phyloP scores from a whole-genome alignment of 306 rosid genomes.

The Quercus aquifolioides region DNA sequence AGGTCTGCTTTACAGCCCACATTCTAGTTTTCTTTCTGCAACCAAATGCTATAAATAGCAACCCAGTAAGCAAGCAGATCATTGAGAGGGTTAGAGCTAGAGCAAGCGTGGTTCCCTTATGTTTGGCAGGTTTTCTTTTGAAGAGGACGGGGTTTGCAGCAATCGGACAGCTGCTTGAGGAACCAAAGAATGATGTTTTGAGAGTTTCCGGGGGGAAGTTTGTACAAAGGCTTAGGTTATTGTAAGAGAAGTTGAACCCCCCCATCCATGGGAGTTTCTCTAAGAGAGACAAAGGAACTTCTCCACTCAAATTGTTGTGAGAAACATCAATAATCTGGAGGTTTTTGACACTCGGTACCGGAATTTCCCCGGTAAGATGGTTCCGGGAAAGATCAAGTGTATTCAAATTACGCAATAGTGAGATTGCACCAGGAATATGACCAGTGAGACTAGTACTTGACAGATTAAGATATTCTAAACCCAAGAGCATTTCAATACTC shows the following conservation, averaged over 20 bases:
- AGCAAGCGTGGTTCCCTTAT: conserved; percentile 67
- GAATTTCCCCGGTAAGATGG: conserved; percentile 69
- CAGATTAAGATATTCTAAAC: conserved; percentile 78
- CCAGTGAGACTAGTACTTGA: conserved; percentile 68
- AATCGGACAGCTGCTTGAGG: conserved; percentile 75
- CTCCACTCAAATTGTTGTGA: conserved; percentile 77
- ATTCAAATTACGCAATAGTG: conserved; percentile 46
- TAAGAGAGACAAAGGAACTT: conserved; percentile 53
- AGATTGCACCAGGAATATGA: conserved; percentile 68
- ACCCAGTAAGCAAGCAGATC: conserved; percentile 70
- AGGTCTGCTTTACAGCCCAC: conserved; percentile 77
- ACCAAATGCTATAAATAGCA: conserved; percentile 76
- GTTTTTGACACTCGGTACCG: conserved; percentile 32
- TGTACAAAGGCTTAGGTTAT: conserved; percentile 76
- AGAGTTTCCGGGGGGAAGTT: conserved; percentile 47
- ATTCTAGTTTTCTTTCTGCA: conserved; percentile 68
- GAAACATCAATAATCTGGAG: conserved; percentile 81
- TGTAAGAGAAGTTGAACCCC: conserved; percentile 86
- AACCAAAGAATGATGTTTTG: conserved; percentile 60
- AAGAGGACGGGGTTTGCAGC: conserved; percentile 79
- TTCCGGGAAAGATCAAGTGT: conserved; percentile 81
- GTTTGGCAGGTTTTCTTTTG: conserved; percentile 34
- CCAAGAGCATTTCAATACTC: conserved; percentile 38
- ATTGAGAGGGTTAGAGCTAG: conserved; percentile 64
- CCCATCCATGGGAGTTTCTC: conserved; percentile 71